These are phyloP conservation scores for Phytopythium boreale DNA, from an alignment of 352 stramenopile genomes.

Conservation along the genomic window DNA sequence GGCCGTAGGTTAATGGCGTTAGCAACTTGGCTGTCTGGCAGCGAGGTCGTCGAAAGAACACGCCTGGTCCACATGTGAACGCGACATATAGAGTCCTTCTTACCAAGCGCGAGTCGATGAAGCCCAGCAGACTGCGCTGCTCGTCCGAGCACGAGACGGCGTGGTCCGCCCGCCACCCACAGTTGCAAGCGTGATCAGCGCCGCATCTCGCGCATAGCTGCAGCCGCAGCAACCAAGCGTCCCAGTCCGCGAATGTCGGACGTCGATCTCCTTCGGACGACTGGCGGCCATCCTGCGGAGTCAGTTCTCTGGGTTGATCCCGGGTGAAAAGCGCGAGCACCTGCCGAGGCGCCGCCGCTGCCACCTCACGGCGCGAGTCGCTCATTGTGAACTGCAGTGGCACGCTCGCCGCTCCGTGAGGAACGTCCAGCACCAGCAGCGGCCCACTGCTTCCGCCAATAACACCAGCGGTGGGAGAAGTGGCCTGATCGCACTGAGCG, in stretches of 20 bases:
- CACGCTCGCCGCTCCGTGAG: background rate
- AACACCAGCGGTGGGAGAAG: background rate
- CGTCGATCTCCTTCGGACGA: background rate
- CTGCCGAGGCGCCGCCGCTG: background rate
- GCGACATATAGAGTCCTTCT: too few relatives aligned
- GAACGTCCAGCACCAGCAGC: slow-evolving; percentile 5
- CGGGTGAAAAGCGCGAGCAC: slow-evolving; percentile 16
- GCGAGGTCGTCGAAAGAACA: background rate
- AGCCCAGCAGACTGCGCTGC: slow-evolving; percentile 22
- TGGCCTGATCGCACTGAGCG: background rate
- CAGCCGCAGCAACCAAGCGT: slow-evolving; percentile 13
- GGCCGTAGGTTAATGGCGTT: background rate
- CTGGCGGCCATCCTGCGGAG: background rate
- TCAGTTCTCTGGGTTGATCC: background rate
- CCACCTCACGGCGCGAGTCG: background rate
- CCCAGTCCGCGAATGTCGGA: background rate
- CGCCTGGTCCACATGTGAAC: background rate
- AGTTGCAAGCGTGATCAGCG: slow-evolving; percentile 9
- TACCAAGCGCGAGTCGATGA: slow-evolving; percentile 27
- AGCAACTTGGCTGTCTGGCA: background rate
- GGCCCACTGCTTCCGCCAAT: background rate
- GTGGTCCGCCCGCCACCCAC: slow-evolving; percentile 27
- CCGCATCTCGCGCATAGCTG: slow-evolving; percentile 28
- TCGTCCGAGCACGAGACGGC: slow-evolving; percentile 16
- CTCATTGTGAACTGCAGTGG: slow-evolving; percentile 4